Conservation (phyloP, 768 basidiomycete genomes). For the Tricholoma hemisulphureum region DNA sequence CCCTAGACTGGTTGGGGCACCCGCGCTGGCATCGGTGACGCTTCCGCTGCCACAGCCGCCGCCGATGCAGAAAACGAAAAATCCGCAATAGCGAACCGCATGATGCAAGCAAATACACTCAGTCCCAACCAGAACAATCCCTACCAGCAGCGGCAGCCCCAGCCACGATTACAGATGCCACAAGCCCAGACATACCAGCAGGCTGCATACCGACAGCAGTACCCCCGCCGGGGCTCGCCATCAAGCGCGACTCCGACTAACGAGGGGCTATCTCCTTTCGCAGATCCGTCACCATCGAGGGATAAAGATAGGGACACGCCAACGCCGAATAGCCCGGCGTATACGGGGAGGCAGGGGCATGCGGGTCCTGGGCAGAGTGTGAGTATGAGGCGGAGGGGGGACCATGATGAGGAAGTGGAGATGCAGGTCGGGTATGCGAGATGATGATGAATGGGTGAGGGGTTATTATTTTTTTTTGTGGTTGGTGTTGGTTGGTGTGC, state of each 20-base stretch:
- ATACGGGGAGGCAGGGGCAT: conserved; percentile 18
- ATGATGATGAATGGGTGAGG: conserved; percentile 10
- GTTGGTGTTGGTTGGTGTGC: background rate
- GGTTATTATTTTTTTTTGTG: background rate
- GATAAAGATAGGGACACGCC: conserved; percentile 25
- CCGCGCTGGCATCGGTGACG: conserved; percentile 90
- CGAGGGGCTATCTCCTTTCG: conserved; percentile 24
- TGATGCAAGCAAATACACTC: conserved; percentile 9
- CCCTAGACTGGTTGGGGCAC: conserved; percentile 89
- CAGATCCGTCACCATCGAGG: conserved; percentile 29
- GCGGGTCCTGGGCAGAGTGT: conserved; percentile 12
- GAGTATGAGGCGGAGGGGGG: conserved; percentile 21
- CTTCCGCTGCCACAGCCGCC: conserved; percentile 71
- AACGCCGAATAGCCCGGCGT: conserved; percentile 15
- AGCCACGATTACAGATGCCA: background rate
- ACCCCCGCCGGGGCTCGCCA: background rate
- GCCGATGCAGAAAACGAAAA: conserved; percentile 44
- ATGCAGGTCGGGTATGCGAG: conserved; percentile 38
- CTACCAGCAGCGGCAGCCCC: conserved; percentile 24
- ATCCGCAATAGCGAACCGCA: conserved; percentile 24
- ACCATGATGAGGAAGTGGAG: conserved; percentile 32
- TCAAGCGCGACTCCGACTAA: conserved; percentile 3
- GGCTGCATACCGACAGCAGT: background rate
- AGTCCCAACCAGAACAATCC: conserved; percentile 25
- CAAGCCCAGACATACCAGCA: background rate